phyloP scores from a whole-genome alignment of 768 basidiomycete species.

The Mycena filopes region DNA sequence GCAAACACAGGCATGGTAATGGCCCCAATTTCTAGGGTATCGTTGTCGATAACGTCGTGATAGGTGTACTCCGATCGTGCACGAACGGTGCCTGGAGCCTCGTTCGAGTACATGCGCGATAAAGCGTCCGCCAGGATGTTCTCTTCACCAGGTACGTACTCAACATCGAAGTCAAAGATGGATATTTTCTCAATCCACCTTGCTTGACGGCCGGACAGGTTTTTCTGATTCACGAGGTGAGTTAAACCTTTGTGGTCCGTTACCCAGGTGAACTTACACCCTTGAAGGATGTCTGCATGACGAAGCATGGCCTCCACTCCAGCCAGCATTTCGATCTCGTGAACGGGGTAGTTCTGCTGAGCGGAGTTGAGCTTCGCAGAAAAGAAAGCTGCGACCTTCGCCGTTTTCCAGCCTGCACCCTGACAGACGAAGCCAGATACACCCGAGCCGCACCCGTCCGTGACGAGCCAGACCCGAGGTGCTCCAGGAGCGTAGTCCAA shows the following conservation, averaged over 20 bases:
- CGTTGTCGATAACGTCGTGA: not conserved
- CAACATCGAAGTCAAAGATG: not conserved
- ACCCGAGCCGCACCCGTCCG: not conserved
- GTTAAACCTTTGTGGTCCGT: too few species aligned
- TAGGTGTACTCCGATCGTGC: not conserved
- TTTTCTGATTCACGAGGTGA: too few species aligned
- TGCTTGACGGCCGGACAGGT: too few species aligned
- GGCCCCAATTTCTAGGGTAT: not conserved
- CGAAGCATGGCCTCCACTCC: too few species aligned
- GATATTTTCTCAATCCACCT: conserved; percentile 1
- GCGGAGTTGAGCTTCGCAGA: too few species aligned
- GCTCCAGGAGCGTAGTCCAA: too few species aligned
- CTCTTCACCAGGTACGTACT: not conserved
- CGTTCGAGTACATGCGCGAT: not conserved
- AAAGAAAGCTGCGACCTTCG: too few species aligned
- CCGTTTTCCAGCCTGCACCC: too few species aligned
- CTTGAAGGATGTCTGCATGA: too few species aligned
- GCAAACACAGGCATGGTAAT: not conserved
- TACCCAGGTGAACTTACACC: too few species aligned
- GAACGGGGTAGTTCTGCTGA: too few species aligned
- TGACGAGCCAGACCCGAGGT: not conserved
- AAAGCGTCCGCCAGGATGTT: not conserved
- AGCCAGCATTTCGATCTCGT: too few species aligned
- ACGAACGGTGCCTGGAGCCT: not conserved
- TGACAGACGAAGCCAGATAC: not conserved